Evolutionary conservation across 257 asterid genomes (phyloP).

Genomic region (Fraxinus cuspidata): DNA sequence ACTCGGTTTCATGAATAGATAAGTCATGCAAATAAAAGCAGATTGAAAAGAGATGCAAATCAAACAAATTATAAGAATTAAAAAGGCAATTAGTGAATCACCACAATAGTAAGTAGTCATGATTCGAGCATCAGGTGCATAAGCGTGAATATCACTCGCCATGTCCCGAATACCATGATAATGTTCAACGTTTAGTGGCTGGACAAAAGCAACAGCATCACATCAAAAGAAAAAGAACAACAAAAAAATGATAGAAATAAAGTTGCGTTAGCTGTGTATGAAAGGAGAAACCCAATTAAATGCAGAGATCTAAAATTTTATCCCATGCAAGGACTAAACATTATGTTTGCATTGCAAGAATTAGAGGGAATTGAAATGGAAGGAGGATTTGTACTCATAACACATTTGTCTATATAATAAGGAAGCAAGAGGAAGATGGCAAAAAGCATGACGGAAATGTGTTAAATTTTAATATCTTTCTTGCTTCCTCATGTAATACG

Average conservation of each 20-base stretch:
- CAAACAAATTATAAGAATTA: slow-evolving; percentile 8
- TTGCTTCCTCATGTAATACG: not conserved
- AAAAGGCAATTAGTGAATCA: slow-evolving; percentile 32
- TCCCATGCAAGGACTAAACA: slow-evolving; percentile 11
- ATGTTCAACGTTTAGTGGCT: slow-evolving; percentile 90
- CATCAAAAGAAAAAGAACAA: slow-evolving; percentile 6
- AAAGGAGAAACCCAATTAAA: slow-evolving; percentile 1
- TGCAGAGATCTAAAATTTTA: not conserved
- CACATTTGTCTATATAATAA: not conserved
- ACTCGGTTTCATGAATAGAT: not conserved
- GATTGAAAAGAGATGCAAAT: slow-evolving; percentile 6
- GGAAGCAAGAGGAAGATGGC: not conserved
- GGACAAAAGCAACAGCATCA: slow-evolving; percentile 34
- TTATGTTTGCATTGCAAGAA: not conserved
- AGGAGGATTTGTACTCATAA: not conserved
- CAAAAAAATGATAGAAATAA: not conserved
- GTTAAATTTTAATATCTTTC: not conserved
- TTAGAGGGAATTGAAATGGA: not conserved
- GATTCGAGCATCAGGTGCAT: slow-evolving; percentile 97
- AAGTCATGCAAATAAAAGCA: slow-evolving; percentile 21
- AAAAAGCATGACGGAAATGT: slow-evolving; percentile 6
- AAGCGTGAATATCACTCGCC: slow-evolving; percentile 97
- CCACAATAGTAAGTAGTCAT: slow-evolving; percentile 96
- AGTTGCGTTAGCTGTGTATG: not conserved
- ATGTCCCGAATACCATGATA: slow-evolving; percentile 73